Conservation (phyloP, 768 basidiomycete genomes). For the Leccinum longicurvipes region DNA sequence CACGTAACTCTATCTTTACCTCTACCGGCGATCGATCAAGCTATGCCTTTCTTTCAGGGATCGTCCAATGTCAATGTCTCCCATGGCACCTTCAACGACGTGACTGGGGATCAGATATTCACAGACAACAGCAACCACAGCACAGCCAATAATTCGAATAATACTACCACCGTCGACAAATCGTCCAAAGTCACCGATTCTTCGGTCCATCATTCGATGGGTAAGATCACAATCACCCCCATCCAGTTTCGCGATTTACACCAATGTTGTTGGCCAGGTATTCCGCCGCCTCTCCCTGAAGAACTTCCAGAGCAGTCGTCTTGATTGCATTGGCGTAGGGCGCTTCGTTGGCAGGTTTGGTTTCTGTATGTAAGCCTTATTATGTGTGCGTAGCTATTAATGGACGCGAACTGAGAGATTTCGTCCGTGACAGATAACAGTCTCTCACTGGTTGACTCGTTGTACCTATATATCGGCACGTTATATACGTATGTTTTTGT, state of each 20-base stretch:
- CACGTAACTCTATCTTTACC: background rate
- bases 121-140: slow-evolving; percentile 21
- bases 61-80: slow-evolving; percentile 15
- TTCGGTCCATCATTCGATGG: slow-evolving; percentile 24
- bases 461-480: background rate
- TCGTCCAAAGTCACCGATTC: slow-evolving; percentile 17
- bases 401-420: background rate
- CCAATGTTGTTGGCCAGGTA: background rate
- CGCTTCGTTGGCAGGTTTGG: background rate
- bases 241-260: background rate
- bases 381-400: background rate
- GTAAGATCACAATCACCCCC: slow-evolving; percentile 5
- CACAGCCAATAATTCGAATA: slow-evolving; percentile 13
- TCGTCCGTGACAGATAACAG: background rate
- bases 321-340: background rate
- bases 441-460: background rate
- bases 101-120: slow-evolving; percentile 16
- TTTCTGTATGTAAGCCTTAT: slow-evolving; percentile 3
- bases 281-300: slow-evolving; percentile 3
- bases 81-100: slow-evolving; percentile 20
- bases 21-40: background rate
- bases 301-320: background rate
- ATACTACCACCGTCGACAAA: slow-evolving; percentile 15
- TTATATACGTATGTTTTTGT: background rate
- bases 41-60: slow-evolving; percentile 26